These are phyloP conservation scores for Alternaria triticimaculans DNA, from an alignment of 2,329 filamentous ascomycete genomes.

Conservation along the genomic window DNA sequence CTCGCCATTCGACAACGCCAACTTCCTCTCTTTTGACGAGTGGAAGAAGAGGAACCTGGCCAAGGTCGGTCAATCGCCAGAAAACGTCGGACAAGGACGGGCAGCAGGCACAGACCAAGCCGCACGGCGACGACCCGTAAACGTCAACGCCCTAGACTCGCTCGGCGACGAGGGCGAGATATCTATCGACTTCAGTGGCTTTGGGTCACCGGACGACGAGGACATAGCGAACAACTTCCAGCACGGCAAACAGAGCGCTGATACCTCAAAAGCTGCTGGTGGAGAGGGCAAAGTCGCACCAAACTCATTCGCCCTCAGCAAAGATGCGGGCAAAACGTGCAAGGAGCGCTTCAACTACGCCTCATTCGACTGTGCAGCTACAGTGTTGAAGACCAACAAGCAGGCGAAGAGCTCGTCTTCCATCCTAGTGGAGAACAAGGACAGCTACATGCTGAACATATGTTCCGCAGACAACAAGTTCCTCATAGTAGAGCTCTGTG, in stretches of 20 bases:
- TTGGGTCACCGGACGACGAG: conserved; percentile 54
- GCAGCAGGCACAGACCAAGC: conserved; percentile 52
- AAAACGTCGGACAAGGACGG: conserved; percentile 66
- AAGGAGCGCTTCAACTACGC: conserved; percentile 98
- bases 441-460: conserved; percentile 96
- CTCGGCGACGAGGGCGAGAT: conserved; percentile 91
- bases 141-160: conserved; percentile 74
- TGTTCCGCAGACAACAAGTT: conserved; percentile 90
- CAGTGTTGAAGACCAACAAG: conserved; percentile 85
- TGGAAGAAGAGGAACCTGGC: conserved; percentile 96
- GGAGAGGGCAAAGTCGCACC: conserved; percentile 40
- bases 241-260: conserved; percentile 21
- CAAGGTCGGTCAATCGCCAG: conserved; percentile 80
- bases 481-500: conserved; percentile 90
- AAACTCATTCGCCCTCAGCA: conserved; percentile 65
- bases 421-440: conserved; percentile 94
- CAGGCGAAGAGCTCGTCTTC: conserved; percentile 88
- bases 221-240: conserved; percentile 23
- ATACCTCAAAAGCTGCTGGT: conserved; percentile 21
- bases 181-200: conserved; percentile 72
- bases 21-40: conserved; percentile 96
- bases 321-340: conserved; percentile 95
- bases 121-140: conserved; percentile 61
- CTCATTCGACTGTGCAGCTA: conserved; percentile 95
- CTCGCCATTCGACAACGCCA: conserved; percentile 72